Percentiles rank a stretch among this genome's conserved stretches.
Evolutionary conservation across 164 flowering plant genomes (phyloP).

Genomic region (Liriodendron chinense): DNA sequence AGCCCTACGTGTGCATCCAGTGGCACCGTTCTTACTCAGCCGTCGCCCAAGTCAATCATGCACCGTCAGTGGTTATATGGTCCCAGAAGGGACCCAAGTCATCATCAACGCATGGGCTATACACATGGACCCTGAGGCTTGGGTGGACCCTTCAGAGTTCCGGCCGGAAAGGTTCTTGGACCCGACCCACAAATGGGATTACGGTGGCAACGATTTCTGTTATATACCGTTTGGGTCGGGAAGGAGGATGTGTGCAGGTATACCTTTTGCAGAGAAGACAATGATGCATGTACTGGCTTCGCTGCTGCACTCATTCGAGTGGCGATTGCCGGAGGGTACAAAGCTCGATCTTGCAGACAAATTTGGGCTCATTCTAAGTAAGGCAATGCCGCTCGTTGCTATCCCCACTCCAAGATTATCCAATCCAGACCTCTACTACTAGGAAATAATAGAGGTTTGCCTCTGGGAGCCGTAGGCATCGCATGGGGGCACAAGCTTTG

Average conservation of each 20-base stretch:
- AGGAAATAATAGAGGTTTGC: neutral
- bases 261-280: neutral
- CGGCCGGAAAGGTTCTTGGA: slow-evolving; percentile 9
- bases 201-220: slow-evolving; percentile 4
- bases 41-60: neutral
- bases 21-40: neutral
- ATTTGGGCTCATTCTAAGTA: slow-evolving; percentile 3
- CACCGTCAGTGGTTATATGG: neutral
- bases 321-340: slow-evolving; percentile 7
- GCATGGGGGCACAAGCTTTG: too few species aligned
- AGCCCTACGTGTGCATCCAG: neutral
- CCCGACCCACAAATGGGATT: neutral
- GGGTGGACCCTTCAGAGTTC: slow-evolving; percentile 4
- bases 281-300: neutral
- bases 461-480: too few species aligned
- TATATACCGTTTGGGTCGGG: slow-evolving; percentile 10
- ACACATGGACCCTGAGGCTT: neutral
- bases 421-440: neutral
- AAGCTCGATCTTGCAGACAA: slow-evolving; percentile 4
- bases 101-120: slow-evolving; percentile 11
- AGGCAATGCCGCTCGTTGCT: neutral
- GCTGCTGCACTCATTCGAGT: slow-evolving; percentile 3
- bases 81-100: neutral
- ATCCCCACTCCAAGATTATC: slow-evolving; percentile 1
- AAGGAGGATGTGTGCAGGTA: slow-evolving; percentile 3